Conservation (phyloP, 2,329 filamentous ascomycete genomes). For the Pseudocercospora fijiensis region DNA sequence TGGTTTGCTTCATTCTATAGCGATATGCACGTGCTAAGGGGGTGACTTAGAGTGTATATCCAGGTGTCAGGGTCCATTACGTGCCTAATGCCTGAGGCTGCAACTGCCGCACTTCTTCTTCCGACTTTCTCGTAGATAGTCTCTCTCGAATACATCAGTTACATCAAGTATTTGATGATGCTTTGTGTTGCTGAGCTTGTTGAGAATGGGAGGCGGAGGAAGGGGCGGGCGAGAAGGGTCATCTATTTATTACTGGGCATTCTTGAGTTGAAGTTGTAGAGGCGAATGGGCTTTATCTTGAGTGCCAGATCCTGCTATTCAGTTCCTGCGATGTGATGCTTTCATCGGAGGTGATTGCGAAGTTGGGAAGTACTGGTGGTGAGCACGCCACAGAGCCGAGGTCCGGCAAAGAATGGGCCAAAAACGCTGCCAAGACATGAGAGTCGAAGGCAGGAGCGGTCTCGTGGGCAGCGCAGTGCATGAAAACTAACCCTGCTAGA, state of each 20-base stretch:
- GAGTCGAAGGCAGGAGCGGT: background rate
- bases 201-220: background rate
- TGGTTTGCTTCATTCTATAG: too few species aligned
- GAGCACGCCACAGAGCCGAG: background rate
- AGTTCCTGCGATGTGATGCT: background rate
- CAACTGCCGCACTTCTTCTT: too few species aligned
- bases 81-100: too few species aligned
- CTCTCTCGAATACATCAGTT: too few species aligned
- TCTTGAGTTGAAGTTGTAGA: background rate
- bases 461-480: background rate
- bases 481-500: too few species aligned
- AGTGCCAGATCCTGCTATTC: background rate
- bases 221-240: background rate
- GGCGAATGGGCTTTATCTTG: background rate
- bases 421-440: background rate
- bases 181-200: background rate
- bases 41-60: too few species aligned
- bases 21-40: too few species aligned
- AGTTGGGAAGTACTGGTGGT: constrained; percentile 1
- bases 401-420: background rate
- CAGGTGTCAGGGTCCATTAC: too few species aligned
- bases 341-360: background rate
- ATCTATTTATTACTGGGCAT: background rate
- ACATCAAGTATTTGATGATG: background rate
- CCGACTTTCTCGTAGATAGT: too few species aligned